Conservation (phyloP, 2,329 filamentous ascomycete species). For the Rhinocladiella mackenziei region DNA sequence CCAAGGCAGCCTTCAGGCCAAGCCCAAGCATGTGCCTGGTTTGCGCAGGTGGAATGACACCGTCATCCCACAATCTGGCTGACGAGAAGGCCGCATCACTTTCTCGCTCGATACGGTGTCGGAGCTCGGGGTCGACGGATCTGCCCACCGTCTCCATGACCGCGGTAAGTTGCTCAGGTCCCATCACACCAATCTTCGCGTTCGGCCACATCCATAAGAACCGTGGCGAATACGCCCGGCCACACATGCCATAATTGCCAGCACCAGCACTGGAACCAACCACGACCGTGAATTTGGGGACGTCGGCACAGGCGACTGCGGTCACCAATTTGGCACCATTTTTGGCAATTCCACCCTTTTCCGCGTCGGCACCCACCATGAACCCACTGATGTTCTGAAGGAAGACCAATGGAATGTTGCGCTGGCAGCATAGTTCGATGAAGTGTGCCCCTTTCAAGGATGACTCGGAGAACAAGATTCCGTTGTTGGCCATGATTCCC, state of each 20-base stretch:
- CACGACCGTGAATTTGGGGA: constrained; percentile 95
- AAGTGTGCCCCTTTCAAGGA: constrained; percentile 95
- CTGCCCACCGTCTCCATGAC: constrained; percentile 96
- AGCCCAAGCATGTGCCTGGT: constrained; percentile 69
- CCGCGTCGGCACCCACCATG: constrained; percentile 92
- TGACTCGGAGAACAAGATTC: constrained; percentile 85
- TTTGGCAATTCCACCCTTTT: constrained; percentile 93
- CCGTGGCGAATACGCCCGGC: constrained; percentile 83
- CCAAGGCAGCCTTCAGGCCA: constrained; percentile 67
- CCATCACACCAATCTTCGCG: constrained; percentile 95
- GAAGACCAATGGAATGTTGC: constrained; percentile 85
- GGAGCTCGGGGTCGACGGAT: constrained; percentile 72
- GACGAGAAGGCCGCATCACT: constrained; percentile 85
- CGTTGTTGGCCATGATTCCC: constrained; percentile 92
- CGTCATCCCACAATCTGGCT: constrained; percentile 87
- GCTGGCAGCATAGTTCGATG: constrained; percentile 87
- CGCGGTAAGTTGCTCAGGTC: constrained; percentile 79
- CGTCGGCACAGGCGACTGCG: constrained; percentile 86
- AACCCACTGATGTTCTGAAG: constrained; percentile 96
- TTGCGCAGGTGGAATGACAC: constrained; percentile 72
- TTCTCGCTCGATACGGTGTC: constrained; percentile 80
- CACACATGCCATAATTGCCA: constrained; percentile 98
- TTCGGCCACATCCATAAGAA: constrained; percentile 98
- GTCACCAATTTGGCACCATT: constrained; percentile 96
- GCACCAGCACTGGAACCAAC: constrained; percentile 91